Evolutionary conservation across 148 eudicot species (phyloP).

Genomic region (Talinum fruticosum): DNA sequence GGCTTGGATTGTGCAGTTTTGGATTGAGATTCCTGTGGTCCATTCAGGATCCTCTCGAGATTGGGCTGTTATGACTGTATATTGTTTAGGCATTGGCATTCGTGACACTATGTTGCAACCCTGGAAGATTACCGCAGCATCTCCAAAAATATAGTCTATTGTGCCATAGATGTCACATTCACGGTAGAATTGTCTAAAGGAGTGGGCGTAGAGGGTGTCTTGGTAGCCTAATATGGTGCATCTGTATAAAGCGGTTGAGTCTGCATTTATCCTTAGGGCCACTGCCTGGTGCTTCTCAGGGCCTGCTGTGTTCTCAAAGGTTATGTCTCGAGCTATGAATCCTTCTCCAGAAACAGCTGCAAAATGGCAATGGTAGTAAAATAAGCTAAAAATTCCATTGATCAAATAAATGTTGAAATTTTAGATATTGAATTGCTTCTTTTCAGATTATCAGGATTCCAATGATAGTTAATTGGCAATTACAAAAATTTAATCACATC

Average conservation of each 20-base stretch:
- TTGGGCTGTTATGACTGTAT: constrained; percentile 79
- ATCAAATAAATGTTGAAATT: too few species aligned
- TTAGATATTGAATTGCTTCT: too few species aligned
- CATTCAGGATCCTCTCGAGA: constrained; percentile 53
- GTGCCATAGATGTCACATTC: constrained; percentile 90
- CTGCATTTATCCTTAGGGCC: constrained; percentile 83
- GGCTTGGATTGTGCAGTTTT: constrained; percentile 70
- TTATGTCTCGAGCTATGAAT: constrained; percentile 83
- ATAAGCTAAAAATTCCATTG: not conserved
- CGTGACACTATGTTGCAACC: constrained; percentile 66
- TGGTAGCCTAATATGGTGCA: constrained; percentile 75
- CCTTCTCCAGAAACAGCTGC: constrained; percentile 88
- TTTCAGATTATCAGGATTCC: not conserved
- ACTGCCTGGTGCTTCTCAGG: constrained; percentile 78
- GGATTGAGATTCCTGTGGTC: constrained; percentile 68
- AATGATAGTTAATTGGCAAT: not conserved
- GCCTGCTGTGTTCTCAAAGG: constrained; percentile 77
- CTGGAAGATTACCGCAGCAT: constrained; percentile 82
- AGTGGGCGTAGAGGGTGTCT: constrained; percentile 84
- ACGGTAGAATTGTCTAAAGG: constrained; percentile 82
- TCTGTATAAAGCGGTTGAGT: constrained; percentile 63
- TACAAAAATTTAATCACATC: too few species aligned
- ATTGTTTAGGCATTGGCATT: constrained; percentile 69
- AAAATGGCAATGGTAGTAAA: not conserved
- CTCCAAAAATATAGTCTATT: constrained; percentile 83